These are phyloP conservation scores for Trichosanthes truncata DNA, from an alignment of 306 rosid species.

Conservation along the genomic window DNA sequence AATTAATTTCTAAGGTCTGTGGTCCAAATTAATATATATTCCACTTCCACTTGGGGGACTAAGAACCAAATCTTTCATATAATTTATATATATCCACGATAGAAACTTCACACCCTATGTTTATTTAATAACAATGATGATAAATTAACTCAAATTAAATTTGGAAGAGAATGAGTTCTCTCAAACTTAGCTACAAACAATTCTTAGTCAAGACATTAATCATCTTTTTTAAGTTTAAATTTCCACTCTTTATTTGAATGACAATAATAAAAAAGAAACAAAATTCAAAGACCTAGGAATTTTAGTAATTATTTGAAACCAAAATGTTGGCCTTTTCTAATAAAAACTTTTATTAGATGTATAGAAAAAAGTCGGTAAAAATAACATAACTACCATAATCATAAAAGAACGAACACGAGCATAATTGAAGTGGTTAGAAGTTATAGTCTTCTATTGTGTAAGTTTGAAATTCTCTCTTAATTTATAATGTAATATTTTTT, in stretches of 20 bases:
- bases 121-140: neutral
- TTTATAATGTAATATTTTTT: too few relatives aligned
- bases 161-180: neutral
- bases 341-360: neutral
- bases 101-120: neutral
- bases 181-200: neutral
- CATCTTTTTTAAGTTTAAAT: neutral
- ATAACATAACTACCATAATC: too few relatives aligned
- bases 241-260: neutral
- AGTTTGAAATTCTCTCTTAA: too few relatives aligned
- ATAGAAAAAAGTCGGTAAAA: too few relatives aligned
- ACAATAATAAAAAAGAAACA: too few relatives aligned
- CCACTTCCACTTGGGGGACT: neutral
- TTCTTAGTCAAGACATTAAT: neutral
- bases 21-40: constrained; percentile 7
- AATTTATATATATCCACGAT: neutral
- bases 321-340: too few relatives aligned
- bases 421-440: too few relatives aligned
- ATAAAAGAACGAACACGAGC: too few relatives aligned
- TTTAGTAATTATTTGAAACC: neutral
- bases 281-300: too few relatives aligned
- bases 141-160: neutral
- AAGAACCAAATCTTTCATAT: neutral
- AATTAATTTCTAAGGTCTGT: neutral
- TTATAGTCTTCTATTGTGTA: too few relatives aligned